These are phyloP conservation scores for Blastocladiella emersonii DNA, from an alignment of 371 early-diverging fungal species.

Conservation along the genomic window DNA sequence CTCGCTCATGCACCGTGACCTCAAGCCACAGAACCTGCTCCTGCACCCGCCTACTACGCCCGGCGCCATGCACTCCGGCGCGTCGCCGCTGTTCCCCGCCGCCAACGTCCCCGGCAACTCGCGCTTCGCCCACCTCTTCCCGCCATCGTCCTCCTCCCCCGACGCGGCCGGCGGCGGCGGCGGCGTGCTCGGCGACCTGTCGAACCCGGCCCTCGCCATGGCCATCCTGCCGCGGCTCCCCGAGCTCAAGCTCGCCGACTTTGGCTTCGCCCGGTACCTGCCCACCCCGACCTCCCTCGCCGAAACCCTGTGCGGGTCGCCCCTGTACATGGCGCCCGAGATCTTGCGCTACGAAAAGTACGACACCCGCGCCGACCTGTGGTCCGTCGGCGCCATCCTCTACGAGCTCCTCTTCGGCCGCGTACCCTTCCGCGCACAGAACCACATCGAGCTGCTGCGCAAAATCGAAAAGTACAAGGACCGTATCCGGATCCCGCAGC, in stretches of 20 bases:
- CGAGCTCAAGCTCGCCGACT: slow-evolving; percentile 81
- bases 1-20: slow-evolving; percentile 87
- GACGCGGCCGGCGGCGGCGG: neutral
- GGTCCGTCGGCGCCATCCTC: slow-evolving; percentile 91
- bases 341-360: slow-evolving; percentile 82
- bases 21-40: slow-evolving; percentile 76
- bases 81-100: neutral
- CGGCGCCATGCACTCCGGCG: neutral
- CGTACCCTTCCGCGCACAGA: slow-evolving; percentile 83
- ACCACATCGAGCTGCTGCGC: slow-evolving; percentile 76
- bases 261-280: slow-evolving; percentile 87
- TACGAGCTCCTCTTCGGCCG: slow-evolving; percentile 85
- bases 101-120: neutral
- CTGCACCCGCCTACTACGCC: neutral
- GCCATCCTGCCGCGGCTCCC: slow-evolving; percentile 28
- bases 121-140: neutral
- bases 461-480: slow-evolving; percentile 74
- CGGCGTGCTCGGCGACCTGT: too few species aligned
- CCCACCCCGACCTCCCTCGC: slow-evolving; percentile 61
- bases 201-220: neutral
- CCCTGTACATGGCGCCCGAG: slow-evolving; percentile 94
- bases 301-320: slow-evolving; percentile 90
- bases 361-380: slow-evolving; percentile 87
- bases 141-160: neutral
- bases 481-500: slow-evolving; percentile 27